A percentile compares a stretch with the other conserved stretches of the same genome.
Conservation (phyloP, 306 rosid genomes). For the Corylus avellana region DNA sequence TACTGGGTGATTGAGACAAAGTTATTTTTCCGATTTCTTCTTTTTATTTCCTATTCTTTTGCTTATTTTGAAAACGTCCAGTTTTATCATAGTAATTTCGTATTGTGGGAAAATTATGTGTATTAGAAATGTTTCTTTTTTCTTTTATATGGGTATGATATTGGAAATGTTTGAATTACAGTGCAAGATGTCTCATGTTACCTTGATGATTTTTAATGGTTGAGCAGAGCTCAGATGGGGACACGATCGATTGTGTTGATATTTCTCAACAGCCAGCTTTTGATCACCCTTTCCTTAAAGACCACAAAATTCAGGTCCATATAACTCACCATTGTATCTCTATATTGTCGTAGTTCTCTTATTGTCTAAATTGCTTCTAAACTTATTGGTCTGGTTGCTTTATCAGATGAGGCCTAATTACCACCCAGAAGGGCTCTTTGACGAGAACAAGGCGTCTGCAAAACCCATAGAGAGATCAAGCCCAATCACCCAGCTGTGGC, state of each 20-base stretch:
- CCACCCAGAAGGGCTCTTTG: slow-evolving; percentile 88
- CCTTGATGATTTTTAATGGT: slow-evolving; percentile 29
- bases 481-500: slow-evolving; percentile 79
- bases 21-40: background rate
- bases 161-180: background rate
- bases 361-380: background rate
- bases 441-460: slow-evolving; percentile 62
- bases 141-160: too few species aligned
- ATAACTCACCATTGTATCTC: slow-evolving; percentile 26
- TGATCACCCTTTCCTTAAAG: slow-evolving; percentile 95
- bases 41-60: background rate
- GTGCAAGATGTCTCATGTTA: slow-evolving; percentile 16
- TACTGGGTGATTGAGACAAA: background rate
- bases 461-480: slow-evolving; percentile 43
- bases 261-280: slow-evolving; percentile 91
- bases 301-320: slow-evolving; percentile 87
- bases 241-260: slow-evolving; percentile 81
- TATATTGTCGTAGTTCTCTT: background rate
- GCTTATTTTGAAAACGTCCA: background rate
- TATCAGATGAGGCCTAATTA: slow-evolving; percentile 72
- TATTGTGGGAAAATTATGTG: background rate
- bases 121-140: too few species aligned
- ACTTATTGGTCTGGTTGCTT: slow-evolving; percentile 22
- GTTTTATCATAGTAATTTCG: background rate
- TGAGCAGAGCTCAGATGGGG: slow-evolving; percentile 97